Evolutionary conservation across 345 rosid genomes (phyloP), one percentile per base, ranked within the genome.

Genomic region (Eucalyptus marginata): DNA sequence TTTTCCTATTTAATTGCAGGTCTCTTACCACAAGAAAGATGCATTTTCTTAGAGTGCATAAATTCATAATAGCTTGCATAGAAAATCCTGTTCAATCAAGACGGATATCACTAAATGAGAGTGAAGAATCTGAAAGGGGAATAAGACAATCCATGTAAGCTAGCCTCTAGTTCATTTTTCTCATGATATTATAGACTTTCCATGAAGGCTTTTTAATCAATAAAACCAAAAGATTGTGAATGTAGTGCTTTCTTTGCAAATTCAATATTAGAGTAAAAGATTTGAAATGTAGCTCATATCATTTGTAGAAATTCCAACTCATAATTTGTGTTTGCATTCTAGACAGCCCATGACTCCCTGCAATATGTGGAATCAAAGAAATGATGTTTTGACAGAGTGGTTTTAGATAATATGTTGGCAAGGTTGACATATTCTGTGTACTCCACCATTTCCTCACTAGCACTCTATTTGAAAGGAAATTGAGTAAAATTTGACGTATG

Each of bases 141-240:
- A 89, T 79, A 87, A 25, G 84, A 87, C 87, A 22, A 66, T 76
- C 20, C 40, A 13, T 36, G 7, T 36, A 87, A 86, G 88, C 93
- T 90, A 46, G 92, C 99, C 98, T 97, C 98, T 97, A 96, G 88
- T 96, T 98, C 99, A 96, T 96, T 92, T 94, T 97, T 93, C 92
- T 95, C 93, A 95, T 86, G 58, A 97, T 91, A 88, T 96, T 95
- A 89, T 93, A 95, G 31, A 96, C 96, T 93, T 93, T 95, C 96
- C 98, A 96, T 49, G 99, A 97, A 92, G 98, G 99, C 89, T 97
- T 97, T 98, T 96, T 96, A 88, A 96, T 96, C 99, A 96, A 91
- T 90, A 22, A 20, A 52, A 76, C 3, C 47, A 76, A 22, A 76
- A 36, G 83, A 36, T 76, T 76, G 15, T 76, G 87, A 24, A 27